A percentile compares a stretch with the other conserved stretches of the same genome.
These are phyloP conservation scores for Lodderomyces theae DNA, from an alignment of 1,139 yeast genomes.

Conservation along the genomic window DNA sequence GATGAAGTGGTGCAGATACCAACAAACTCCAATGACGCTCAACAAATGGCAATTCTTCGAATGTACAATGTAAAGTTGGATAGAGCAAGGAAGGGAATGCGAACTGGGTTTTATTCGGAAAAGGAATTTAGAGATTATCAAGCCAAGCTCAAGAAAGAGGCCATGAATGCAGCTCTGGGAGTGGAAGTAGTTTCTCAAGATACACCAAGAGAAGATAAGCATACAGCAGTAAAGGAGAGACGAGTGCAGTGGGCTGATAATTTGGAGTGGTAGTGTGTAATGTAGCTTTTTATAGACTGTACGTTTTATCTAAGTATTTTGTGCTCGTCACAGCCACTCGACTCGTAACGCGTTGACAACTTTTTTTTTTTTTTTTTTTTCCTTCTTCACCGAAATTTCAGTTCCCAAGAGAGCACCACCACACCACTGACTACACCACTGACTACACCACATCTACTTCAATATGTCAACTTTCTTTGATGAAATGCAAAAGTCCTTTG, in stretches of 20 bases:
- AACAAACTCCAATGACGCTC: slow-evolving; percentile 40
- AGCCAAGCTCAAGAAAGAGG: slow-evolving; percentile 3
- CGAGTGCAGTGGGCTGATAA: slow-evolving; percentile 52
- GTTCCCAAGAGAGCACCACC: background rate
- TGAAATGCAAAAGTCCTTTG: slow-evolving; percentile 68
- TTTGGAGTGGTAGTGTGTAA: slow-evolving; percentile 44
- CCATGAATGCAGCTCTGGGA: slow-evolving; percentile 8
- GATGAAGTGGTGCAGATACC: slow-evolving; percentile 69
- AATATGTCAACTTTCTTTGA: slow-evolving; percentile 74
- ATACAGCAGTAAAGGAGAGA: slow-evolving; percentile 2
- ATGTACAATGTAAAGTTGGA: slow-evolving; percentile 32
- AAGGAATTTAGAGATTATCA: slow-evolving; percentile 27
- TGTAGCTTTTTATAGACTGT: too few species aligned
- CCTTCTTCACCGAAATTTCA: slow-evolving; percentile 1
- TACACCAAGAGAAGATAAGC: background rate
- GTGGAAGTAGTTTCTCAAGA: slow-evolving; percentile 16
- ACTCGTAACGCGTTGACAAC: slow-evolving; percentile 3
- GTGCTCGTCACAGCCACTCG: slow-evolving; percentile 3
- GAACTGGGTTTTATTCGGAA: slow-evolving; percentile 32
- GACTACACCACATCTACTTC: slow-evolving; percentile 1
- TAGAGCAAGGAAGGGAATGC: slow-evolving; percentile 2
- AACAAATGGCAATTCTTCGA: slow-evolving; percentile 57
- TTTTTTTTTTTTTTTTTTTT: background rate
- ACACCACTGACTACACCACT: background rate
- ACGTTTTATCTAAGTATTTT: too few species aligned